Conservation (phyloP, 2,329 filamentous ascomycete genomes). For the Seiridium cupressi region DNA sequence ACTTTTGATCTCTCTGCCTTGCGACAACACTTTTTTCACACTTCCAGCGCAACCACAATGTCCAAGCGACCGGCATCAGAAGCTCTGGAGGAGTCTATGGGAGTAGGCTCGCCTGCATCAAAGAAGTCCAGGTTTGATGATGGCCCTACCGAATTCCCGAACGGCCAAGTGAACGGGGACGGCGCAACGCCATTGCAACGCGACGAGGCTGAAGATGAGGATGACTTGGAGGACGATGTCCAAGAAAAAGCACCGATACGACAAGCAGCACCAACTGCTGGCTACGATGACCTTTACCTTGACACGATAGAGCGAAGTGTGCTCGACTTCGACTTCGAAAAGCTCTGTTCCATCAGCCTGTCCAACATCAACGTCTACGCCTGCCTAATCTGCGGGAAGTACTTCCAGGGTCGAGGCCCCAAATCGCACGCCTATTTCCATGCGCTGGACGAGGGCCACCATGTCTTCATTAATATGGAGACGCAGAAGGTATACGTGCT, state of each 20-base stretch:
- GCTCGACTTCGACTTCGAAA: slow-evolving; percentile 98
- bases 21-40: not conserved
- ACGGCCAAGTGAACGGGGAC: slow-evolving; percentile 14
- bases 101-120: slow-evolving; percentile 54
- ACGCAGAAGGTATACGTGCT: slow-evolving; percentile 88
- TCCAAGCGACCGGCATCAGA: slow-evolving; percentile 61
- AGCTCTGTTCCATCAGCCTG: slow-evolving; percentile 91
- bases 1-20: slow-evolving; percentile 1
- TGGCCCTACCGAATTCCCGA: slow-evolving; percentile 20
- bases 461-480: slow-evolving; percentile 98
- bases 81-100: slow-evolving; percentile 55
- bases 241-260: slow-evolving; percentile 50
- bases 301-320: slow-evolving; percentile 93
- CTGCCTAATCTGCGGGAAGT: slow-evolving; percentile 95
- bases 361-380: slow-evolving; percentile 99
- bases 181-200: slow-evolving; percentile 21
- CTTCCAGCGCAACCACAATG: slow-evolving; percentile 24
- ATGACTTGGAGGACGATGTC: slow-evolving; percentile 37
- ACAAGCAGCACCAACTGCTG: slow-evolving; percentile 77
- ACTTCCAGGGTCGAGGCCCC: slow-evolving; percentile 89
- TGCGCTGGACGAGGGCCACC: slow-evolving; percentile 89
- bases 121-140: slow-evolving; percentile 57
- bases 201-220: slow-evolving; percentile 31
- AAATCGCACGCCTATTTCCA: slow-evolving; percentile 98
- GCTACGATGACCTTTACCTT: slow-evolving; percentile 94